Evolutionary conservation across 2,329 filamentous ascomycete species (phyloP).

Genomic region (Diplocarpon rosae): DNA sequence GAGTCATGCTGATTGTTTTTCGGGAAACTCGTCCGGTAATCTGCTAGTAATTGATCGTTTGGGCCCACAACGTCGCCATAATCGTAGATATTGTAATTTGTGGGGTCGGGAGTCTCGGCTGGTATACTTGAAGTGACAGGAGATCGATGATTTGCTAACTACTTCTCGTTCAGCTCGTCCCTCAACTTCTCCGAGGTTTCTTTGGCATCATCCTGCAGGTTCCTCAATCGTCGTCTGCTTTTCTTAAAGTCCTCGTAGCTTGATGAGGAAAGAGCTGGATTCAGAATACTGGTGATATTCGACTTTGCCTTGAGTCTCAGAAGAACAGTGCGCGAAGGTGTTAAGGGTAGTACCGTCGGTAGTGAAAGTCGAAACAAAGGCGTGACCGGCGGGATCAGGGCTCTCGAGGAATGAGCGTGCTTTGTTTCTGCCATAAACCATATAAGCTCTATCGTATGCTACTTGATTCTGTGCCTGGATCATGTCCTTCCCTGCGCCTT

Average conservation of each 20-base stretch:
- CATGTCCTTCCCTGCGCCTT: constrained; percentile 6
- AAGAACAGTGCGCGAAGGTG: constrained; percentile 12
- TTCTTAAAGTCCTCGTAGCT: constrained; percentile 14
- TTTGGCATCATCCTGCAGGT: constrained; percentile 14
- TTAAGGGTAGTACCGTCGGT: constrained; percentile 13
- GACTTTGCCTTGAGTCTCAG: constrained; percentile 7
- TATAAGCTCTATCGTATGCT: constrained; percentile 14
- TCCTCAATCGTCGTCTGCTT: constrained; percentile 11
- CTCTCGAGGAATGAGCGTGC: constrained; percentile 11
- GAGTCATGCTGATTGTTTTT: no score
- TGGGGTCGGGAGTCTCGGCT: no score
- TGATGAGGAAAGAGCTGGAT: constrained; percentile 8
- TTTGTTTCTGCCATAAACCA: constrained; percentile 15
- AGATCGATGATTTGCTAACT: no score
- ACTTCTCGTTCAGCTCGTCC: no score
- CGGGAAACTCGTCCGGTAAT: no score
- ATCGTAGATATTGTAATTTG: no score
- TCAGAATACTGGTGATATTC: constrained; percentile 14
- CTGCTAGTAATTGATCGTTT: no score
- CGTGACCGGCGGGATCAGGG: constrained; percentile 10
- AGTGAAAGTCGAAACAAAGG: constrained; percentile 14
- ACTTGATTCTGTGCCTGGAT: constrained; percentile 10
- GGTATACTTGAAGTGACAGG: no score
- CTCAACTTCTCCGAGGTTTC: constrained; percentile 10
- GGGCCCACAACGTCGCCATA: no score